Base-by-base conservation (phyloP, 371 early-diverging fungal genomes). In the Mortierella sp. region DNA sequence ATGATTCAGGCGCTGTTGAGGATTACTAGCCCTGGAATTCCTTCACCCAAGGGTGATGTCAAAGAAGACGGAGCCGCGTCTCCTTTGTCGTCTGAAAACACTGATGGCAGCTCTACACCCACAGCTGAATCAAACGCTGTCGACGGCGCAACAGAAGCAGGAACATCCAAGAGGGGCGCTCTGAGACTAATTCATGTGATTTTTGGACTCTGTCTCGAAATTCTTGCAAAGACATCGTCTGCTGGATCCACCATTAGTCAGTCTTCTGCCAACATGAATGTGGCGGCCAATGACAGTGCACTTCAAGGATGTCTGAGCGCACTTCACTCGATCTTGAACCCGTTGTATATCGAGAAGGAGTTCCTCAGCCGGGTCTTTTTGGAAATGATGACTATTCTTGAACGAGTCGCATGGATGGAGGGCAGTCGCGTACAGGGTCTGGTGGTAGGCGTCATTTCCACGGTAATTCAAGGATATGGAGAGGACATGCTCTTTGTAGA, bases 381-480 rank as follows among this genome's bases (percentile, higher is more conserved):
- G 68, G 80, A 80, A 69, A 80, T 80, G 80, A 80, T 80, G 80
- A 68, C 72, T 22, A 74, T 80, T 22, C 60, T 80, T 10, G 80
- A 80, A 45, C 64, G 80, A 41, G 80, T 80, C 32, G 80, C 80
- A 3, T 80, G 80, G 80, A 80, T 80, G 75, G 80, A 79, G 21
- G 74, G 74, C 55, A 79, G 80, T 11, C 74, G 74, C 5, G 74
- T 74, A 32, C 80, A 79, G 36, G 74, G 70, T 22, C 45, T 70
- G 11, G 80, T 79, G 8, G 74, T 74, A 1, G 74, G 68, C 8
- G 74, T 79, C 41, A 74, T 79, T 22, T 67, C 80, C 6, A 79
- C 62, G 6, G 45, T 79, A 33, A 79, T 79, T 59, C 74, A 74
- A 13, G 74, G 80, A 8, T 79, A 79, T 52, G 74, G 80, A 36